Evolutionary conservation across 2,329 filamentous ascomycete genomes (phyloP).

Genomic region (Lachnellula hyalina): DNA sequence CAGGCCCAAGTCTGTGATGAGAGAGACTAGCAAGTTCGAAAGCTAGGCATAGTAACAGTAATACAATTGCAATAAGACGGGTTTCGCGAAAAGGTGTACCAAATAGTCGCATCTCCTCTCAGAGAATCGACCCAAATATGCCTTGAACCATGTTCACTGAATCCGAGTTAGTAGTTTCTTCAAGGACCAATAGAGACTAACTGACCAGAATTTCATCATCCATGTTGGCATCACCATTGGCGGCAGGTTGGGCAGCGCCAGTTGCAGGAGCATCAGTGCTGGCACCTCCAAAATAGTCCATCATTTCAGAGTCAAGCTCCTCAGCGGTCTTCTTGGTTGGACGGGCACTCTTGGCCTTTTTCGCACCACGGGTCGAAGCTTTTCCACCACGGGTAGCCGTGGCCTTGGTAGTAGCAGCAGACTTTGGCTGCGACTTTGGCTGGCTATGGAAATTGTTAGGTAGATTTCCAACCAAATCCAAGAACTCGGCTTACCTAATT

Average conservation of each 20-base stretch:
- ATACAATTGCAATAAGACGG: conserved; percentile 9
- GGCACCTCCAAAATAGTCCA: conserved; percentile 73
- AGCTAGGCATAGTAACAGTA: conserved; percentile 9
- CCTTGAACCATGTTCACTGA: conserved; percentile 3
- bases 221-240: conserved; percentile 55
- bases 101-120: background rate
- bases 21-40: conserved; percentile 8
- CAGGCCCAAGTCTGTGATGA: conserved; percentile 5
- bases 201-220: conserved; percentile 53
- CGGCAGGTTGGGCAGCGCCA: conserved; percentile 21
- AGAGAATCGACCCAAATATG: background rate
- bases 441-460: conserved; percentile 38
- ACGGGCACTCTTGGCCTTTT: conserved; percentile 50
- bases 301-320: conserved; percentile 96
- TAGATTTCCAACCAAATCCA: background rate
- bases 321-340: conserved; percentile 84
- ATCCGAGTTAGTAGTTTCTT: conserved; percentile 2
- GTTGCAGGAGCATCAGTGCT: conserved; percentile 38
- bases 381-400: conserved; percentile 51
- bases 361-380: conserved; percentile 26
- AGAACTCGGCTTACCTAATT: conserved; percentile 56
- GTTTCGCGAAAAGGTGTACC: conserved; percentile 6
- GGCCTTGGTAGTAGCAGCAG: conserved; percentile 69
- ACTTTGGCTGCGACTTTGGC: conserved; percentile 73
- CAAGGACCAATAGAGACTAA: background rate